phyloP scores from a whole-genome alignment of 805 yeast species.

The Cyberlindnera subsufficiens region DNA sequence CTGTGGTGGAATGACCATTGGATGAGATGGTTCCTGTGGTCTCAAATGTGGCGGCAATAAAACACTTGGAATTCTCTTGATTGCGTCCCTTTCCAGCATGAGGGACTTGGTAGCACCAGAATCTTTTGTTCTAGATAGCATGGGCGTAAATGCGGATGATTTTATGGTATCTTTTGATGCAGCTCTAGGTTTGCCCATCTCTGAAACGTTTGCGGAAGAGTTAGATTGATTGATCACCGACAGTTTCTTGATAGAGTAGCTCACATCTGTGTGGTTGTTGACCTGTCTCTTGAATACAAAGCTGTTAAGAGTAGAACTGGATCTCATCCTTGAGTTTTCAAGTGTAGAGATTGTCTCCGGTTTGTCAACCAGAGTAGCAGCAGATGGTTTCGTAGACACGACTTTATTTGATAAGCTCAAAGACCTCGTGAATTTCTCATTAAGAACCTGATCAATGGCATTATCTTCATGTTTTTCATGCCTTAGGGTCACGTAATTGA shows the following conservation, averaged over 20 bases:
- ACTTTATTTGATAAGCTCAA: slow-evolving; percentile 2
- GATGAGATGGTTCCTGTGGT: slow-evolving; percentile 9
- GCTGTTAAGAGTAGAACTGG: background rate
- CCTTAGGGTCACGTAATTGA: background rate
- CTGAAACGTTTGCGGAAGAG: slow-evolving; percentile 10
- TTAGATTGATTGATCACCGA: slow-evolving; percentile 20
- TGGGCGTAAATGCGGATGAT: slow-evolving; percentile 10
- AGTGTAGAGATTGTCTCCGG: background rate
- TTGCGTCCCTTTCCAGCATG: slow-evolving; percentile 20
- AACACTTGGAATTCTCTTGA: slow-evolving; percentile 22
- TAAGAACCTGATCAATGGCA: background rate
- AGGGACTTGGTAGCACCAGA: slow-evolving; percentile 4
- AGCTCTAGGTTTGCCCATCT: background rate
- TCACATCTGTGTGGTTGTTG: background rate
- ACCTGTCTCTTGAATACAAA: background rate
- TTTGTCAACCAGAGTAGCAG: slow-evolving; percentile 22
- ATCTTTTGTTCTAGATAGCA: slow-evolving; percentile 5
- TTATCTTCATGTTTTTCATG: background rate
- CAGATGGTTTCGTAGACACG: slow-evolving; percentile 22
- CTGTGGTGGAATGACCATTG: background rate
- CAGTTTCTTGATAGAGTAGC: slow-evolving; percentile 17
- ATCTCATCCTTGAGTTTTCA: background rate
- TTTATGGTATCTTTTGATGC: background rate
- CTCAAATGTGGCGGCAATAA: slow-evolving; percentile 23
- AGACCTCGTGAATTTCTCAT: background rate